Percentiles rank a stretch among this genome's conserved stretches.
These are phyloP conservation scores for Blepharisma undulans DNA, from an alignment of 169 alveolate species.

Conservation along the genomic window DNA sequence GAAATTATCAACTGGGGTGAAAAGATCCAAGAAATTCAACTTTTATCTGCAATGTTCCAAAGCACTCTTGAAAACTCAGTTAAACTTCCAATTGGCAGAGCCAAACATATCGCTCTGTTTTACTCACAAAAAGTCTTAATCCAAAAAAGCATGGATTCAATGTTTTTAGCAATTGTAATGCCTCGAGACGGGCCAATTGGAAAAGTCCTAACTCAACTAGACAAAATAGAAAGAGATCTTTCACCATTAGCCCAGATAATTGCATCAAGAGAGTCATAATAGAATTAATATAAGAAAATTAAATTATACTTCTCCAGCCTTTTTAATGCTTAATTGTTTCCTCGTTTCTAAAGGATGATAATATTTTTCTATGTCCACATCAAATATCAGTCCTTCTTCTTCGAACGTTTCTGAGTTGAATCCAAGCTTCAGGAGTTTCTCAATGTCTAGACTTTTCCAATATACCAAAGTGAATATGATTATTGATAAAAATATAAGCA, in stretches of 20 bases:
- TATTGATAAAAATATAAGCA: neutral
- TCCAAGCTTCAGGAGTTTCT: neutral
- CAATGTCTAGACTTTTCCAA: neutral
- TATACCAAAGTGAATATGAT: neutral
- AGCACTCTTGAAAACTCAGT: conserved; percentile 22
- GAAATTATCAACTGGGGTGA: conserved; percentile 31
- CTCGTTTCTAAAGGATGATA: conserved; percentile 12
- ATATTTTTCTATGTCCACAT: conserved; percentile 4
- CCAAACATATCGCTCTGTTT: neutral
- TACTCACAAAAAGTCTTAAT: conserved; percentile 8
- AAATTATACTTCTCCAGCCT: neutral
- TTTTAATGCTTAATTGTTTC: neutral
- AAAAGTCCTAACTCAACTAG: neutral
- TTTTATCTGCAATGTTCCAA: conserved; percentile 27
- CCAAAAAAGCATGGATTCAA: conserved; percentile 16
- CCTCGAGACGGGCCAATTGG: conserved; percentile 4
- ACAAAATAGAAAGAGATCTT: conserved; percentile 4
- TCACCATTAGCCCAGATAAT: neutral
- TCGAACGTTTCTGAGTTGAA: neutral
- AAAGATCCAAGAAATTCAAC: conserved; percentile 28
- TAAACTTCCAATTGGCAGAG: conserved; percentile 4
- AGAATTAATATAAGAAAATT: neutral
- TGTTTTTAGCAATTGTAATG: neutral
- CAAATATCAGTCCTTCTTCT: conserved; percentile 13
- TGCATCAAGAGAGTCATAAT: neutral